These are phyloP conservation scores for Cryptococcus amylolentus DNA, from an alignment of 1,284 basidiomycete species.

Conservation along the genomic window DNA sequence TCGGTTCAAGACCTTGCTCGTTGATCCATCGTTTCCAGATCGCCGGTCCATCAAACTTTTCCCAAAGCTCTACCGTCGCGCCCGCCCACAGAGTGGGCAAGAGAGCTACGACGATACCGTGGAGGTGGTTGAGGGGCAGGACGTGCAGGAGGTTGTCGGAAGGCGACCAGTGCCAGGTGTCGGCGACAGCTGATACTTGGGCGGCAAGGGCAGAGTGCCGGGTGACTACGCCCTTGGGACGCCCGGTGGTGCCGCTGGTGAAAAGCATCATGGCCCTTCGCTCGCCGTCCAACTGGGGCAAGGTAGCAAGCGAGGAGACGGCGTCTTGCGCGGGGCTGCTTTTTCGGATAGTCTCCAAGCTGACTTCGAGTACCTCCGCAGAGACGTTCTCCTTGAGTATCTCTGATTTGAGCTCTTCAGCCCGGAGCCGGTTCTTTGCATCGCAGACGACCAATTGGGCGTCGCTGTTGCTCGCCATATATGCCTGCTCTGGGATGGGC, in stretches of 20 bases:
- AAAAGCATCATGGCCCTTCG: conserved; percentile 45
- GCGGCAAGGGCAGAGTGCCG: conserved; percentile 37
- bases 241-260: conserved; percentile 41
- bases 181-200: conserved; percentile 33
- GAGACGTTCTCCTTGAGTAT: conserved; percentile 13
- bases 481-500: conserved; percentile 39
- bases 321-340: neutral
- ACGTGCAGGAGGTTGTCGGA: conserved; percentile 31
- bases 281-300: conserved; percentile 20
- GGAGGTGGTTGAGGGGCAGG: conserved; percentile 44
- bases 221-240: conserved; percentile 45
- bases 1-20: conserved; percentile 16
- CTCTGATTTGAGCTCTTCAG: conserved; percentile 23
- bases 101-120: conserved; percentile 44
- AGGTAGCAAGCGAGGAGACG: neutral
- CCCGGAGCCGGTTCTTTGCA: conserved; percentile 23
- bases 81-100: conserved; percentile 43
- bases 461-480: conserved; percentile 35
- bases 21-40: conserved; percentile 38
- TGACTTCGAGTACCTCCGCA: conserved; percentile 10
- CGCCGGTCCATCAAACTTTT: conserved; percentile 35
- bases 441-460: conserved; percentile 31
- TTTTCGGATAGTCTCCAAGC: conserved; percentile 3
- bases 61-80: conserved; percentile 43
- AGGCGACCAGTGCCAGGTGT: conserved; percentile 38